Evolutionary conservation across 805 yeast species (phyloP).

Genomic region (Kodamaea lidongshanica): DNA sequence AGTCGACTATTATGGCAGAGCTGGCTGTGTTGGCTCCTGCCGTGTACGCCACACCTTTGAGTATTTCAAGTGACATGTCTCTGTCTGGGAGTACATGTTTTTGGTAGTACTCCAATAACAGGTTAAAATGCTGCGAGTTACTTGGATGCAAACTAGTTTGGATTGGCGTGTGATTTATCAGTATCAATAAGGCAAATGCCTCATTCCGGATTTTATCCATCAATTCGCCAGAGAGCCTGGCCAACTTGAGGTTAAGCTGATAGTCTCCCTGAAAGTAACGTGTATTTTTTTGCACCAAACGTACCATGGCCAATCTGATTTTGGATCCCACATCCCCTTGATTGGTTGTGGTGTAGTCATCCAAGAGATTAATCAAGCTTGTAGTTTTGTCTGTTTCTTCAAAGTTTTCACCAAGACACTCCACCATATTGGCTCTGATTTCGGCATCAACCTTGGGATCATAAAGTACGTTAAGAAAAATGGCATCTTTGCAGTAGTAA

Average conservation of each 20-base stretch:
- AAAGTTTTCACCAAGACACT: constrained; percentile 14
- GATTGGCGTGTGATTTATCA: constrained; percentile 3
- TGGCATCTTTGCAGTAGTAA: constrained; percentile 11
- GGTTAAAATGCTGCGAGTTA: constrained; percentile 6
- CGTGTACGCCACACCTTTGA: constrained; percentile 50
- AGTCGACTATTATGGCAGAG: constrained; percentile 36
- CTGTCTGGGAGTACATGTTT: constrained; percentile 3
- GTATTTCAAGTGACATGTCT: constrained; percentile 32
- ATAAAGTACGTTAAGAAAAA: constrained; percentile 22
- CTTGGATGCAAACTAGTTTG: neutral
- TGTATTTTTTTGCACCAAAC: constrained; percentile 28
- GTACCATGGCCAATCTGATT: constrained; percentile 50
- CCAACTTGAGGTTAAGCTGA: constrained; percentile 26
- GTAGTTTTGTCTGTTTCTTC: too few relatives aligned
- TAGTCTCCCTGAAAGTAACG: neutral
- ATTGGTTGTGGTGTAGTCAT: constrained; percentile 71
- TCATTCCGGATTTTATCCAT: constrained; percentile 47
- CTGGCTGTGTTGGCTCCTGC: constrained; percentile 53
- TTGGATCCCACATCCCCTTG: constrained; percentile 92
- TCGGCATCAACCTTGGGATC: constrained; percentile 19
- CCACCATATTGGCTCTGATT: constrained; percentile 21
- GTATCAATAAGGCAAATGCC: constrained; percentile 37
- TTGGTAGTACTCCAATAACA: constrained; percentile 7
- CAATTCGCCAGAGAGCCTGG: constrained; percentile 59
- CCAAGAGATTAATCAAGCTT: constrained; percentile 49